A percentile compares a stretch with the other conserved stretches of the same genome.
phyloP scores from a whole-genome alignment of 176 grass and related monocot genomes.

The Alloteropsis semialata region DNA sequence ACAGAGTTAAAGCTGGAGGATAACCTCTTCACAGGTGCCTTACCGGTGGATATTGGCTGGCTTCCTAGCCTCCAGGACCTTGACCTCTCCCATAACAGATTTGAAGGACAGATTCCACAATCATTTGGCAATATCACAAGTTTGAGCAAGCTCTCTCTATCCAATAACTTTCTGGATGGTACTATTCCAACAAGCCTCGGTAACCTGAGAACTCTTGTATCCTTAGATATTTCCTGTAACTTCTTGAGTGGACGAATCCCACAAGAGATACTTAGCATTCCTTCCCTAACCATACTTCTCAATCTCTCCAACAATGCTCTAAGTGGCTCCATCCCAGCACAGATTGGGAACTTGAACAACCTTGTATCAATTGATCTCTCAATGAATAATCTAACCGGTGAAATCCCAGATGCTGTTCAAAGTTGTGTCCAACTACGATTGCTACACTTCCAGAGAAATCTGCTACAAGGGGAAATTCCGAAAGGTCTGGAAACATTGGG shows the following conservation, averaged over 20 bases:
- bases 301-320: conserved; percentile 20
- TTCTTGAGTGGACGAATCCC: conserved; percentile 5
- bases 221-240: conserved; percentile 18
- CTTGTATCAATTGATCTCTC: conserved; percentile 1
- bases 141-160: neutral
- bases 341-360: conserved; percentile 23
- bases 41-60: neutral
- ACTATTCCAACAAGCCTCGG: conserved; percentile 10
- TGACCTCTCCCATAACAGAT: neutral
- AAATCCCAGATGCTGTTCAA: neutral
- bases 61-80: neutral
- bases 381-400: conserved; percentile 23
- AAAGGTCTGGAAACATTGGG: neutral
- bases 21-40: neutral
- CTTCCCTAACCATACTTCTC: neutral
- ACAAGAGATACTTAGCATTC: conserved; percentile 14
- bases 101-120: neutral
- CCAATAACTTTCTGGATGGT: neutral
- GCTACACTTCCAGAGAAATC: conserved; percentile 15
- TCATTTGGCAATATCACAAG: conserved; percentile 17
- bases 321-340: conserved; percentile 1
- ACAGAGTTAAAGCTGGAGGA: neutral
- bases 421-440: neutral
- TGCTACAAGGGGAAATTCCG: conserved; percentile 3
- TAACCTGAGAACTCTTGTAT: neutral